Evolutionary conservation across 306 rosid genomes (phyloP).

Genomic region (Rosa multiflora): DNA sequence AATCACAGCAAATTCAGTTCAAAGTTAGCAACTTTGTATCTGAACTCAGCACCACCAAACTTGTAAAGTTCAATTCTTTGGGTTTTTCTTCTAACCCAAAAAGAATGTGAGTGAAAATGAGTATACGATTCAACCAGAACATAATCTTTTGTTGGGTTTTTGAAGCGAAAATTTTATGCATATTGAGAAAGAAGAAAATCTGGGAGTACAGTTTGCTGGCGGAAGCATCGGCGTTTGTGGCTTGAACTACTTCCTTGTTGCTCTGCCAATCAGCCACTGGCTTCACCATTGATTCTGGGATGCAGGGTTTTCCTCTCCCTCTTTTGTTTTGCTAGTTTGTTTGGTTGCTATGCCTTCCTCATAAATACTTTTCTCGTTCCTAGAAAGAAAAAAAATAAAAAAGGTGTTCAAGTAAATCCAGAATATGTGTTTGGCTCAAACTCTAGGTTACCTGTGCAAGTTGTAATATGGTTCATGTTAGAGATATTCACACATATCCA

Average conservation of each 20-base stretch:
- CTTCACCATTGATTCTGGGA: slow-evolving; percentile 31
- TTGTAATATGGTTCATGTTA: no score
- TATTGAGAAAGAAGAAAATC: background rate
- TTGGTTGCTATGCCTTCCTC: background rate
- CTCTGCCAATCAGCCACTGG: slow-evolving; percentile 46
- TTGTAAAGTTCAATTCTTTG: background rate
- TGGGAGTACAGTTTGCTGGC: slow-evolving; percentile 59
- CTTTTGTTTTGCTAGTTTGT: background rate
- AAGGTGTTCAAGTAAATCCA: no score
- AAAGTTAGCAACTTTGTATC: slow-evolving; percentile 16
- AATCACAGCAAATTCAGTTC: slow-evolving; percentile 17
- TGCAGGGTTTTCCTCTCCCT: background rate
- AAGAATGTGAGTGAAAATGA: background rate
- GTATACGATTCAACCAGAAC: background rate
- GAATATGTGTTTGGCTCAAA: no score
- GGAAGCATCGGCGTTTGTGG: slow-evolving; percentile 77
- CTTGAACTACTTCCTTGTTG: slow-evolving; percentile 62
- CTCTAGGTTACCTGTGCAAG: no score
- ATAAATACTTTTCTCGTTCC: background rate
- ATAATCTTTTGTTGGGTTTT: background rate
- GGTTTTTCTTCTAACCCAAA: slow-evolving; percentile 10
- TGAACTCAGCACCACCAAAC: background rate
- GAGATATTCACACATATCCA: no score
- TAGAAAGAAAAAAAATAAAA: no score
- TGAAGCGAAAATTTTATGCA: background rate